A percentile compares a stretch with the other conserved stretches of the same genome.
phyloP scores from a whole-genome alignment of 345 rosid species.

The Combretum micranthum region DNA sequence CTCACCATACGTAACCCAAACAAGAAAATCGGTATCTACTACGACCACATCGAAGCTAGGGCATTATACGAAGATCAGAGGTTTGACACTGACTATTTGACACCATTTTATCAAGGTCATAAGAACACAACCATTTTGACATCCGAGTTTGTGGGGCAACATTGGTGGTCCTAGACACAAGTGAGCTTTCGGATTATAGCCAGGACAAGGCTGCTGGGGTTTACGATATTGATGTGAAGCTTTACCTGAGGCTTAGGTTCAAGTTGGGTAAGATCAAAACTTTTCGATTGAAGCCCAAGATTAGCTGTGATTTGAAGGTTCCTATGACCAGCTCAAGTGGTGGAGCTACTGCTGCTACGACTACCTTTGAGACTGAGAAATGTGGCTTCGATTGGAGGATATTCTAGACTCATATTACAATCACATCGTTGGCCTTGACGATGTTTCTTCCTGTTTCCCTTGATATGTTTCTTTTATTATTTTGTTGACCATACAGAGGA shows the following conservation, averaged over 20 bases:
- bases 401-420: not conserved
- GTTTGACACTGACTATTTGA: not conserved
- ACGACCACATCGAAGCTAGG: slow-evolving; percentile 26
- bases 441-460: no score
- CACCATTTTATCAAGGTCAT: slow-evolving; percentile 24
- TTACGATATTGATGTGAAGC: slow-evolving; percentile 17
- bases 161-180: slow-evolving; percentile 7
- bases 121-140: slow-evolving; percentile 17
- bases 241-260: slow-evolving; percentile 24
- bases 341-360: not conserved
- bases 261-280: slow-evolving; percentile 20
- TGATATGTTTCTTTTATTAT: not conserved
- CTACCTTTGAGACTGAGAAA: slow-evolving; percentile 12
- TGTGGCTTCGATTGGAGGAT: slow-evolving; percentile 19
- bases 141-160: slow-evolving; percentile 9
- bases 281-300: slow-evolving; percentile 15
- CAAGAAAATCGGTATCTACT: slow-evolving; percentile 34
- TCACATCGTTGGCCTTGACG: not conserved
- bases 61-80: slow-evolving; percentile 13
- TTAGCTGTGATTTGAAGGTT: slow-evolving; percentile 20
- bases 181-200: slow-evolving; percentile 5
- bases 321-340: slow-evolving; percentile 8
- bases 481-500: not conserved
- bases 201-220: slow-evolving; percentile 12
- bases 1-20: slow-evolving; percentile 32